A percentile compares a stretch with the other conserved stretches of the same genome.
These are phyloP conservation scores for Nothophoma quercina DNA, from an alignment of 2,329 filamentous ascomycete genomes.

Conservation along the genomic window DNA sequence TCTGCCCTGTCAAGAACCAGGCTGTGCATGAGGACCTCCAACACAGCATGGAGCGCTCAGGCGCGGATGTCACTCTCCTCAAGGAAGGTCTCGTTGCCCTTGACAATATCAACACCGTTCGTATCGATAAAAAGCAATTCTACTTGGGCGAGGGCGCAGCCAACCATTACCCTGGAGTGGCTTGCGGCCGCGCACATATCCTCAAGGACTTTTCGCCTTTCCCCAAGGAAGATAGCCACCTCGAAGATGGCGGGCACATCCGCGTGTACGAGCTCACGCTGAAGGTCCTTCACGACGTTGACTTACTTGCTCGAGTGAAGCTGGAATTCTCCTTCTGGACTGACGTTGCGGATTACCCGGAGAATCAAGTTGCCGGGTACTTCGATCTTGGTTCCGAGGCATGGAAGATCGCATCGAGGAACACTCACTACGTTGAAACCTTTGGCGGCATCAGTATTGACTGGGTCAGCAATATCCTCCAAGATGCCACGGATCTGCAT, in stretches of 20 bases:
- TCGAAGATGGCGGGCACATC: not conserved
- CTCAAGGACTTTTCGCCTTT: not conserved
- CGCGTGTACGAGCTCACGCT: not conserved
- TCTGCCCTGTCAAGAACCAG: not conserved
- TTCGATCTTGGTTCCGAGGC: not conserved
- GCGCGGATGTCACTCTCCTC: not conserved
- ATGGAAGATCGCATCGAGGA: not conserved
- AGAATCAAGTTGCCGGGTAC: not conserved
- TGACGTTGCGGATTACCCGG: not conserved
- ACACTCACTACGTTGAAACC: not conserved
- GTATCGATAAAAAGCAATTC: conserved; percentile 1
- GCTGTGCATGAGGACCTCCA: not conserved
- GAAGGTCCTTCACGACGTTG: not conserved
- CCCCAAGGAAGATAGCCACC: not conserved
- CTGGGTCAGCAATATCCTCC: not conserved
- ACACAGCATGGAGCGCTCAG: conserved; percentile 2
- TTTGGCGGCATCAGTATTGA: too few relatives aligned
- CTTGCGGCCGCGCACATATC: not conserved
- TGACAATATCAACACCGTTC: not conserved
- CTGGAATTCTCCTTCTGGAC: not conserved
- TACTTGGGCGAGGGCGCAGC: not conserved
- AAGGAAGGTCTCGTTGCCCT: not conserved
- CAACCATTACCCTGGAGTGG: not conserved
- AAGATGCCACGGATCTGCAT: not conserved
- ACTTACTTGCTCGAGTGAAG: not conserved